phyloP scores from a whole-genome alignment of 1,284 basidiomycete genomes.

The Wolfiporia cocos region DNA sequence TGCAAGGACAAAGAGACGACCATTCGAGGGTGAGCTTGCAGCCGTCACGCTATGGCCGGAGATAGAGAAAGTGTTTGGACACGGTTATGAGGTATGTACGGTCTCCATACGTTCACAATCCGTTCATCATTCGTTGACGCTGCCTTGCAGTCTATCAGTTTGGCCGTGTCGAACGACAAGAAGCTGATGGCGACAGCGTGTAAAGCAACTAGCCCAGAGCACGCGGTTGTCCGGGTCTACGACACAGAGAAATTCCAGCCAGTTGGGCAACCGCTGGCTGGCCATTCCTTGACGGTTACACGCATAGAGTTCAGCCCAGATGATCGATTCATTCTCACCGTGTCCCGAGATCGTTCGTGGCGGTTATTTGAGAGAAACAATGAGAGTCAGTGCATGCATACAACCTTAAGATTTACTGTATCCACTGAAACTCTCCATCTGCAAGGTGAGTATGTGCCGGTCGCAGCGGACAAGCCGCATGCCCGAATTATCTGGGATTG shows the following conservation, averaged over 20 bases:
- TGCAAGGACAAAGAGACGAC: slow-evolving; percentile 38
- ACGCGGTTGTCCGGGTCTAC: slow-evolving; percentile 87
- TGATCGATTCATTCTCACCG: slow-evolving; percentile 74
- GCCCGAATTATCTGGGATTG: slow-evolving; percentile 95
- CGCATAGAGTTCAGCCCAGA: slow-evolving; percentile 85
- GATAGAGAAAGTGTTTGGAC: slow-evolving; percentile 94
- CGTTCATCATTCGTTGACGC: background rate
- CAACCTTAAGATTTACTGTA: background rate
- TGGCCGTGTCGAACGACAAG: slow-evolving; percentile 67
- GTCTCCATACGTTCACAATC: slow-evolving; percentile 4
- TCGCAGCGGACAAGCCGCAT: slow-evolving; percentile 79
- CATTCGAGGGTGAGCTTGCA: slow-evolving; percentile 81
- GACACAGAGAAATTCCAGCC: slow-evolving; percentile 66
- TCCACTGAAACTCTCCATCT: background rate
- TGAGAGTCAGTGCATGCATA: slow-evolving; percentile 33
- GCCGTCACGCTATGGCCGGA: slow-evolving; percentile 94
- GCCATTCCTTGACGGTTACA: slow-evolving; percentile 89
- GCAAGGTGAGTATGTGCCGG: slow-evolving; percentile 48
- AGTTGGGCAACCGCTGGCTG: slow-evolving; percentile 67
- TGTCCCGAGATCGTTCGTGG: slow-evolving; percentile 93
- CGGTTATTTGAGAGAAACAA: slow-evolving; percentile 57
- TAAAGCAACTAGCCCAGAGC: slow-evolving; percentile 81
- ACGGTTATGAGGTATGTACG: slow-evolving; percentile 83
- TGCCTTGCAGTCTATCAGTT: slow-evolving; percentile 58
- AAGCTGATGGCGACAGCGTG: slow-evolving; percentile 87